A percentile compares a stretch with the other conserved stretches of the same genome.
Evolutionary conservation across 306 rosid genomes (phyloP).

Genomic region (Begonia masoniana): DNA sequence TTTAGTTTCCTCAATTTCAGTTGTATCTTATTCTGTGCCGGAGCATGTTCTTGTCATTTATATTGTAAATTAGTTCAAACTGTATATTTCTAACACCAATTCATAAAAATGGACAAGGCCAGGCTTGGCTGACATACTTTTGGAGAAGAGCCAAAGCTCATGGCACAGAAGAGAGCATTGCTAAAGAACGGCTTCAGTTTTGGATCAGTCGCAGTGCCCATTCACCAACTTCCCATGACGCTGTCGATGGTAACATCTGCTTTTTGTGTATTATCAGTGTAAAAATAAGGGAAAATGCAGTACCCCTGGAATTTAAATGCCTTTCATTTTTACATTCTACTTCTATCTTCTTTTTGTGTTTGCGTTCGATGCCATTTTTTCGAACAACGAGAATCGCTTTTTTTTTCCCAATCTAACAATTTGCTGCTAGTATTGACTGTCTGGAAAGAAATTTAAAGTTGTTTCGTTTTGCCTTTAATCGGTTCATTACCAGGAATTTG

Average conservation of each 20-base stretch:
- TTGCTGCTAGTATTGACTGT: no score
- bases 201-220: slow-evolving; percentile 80
- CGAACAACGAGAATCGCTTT: no score
- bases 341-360: no score
- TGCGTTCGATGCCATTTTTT: neutral
- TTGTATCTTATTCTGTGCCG: neutral
- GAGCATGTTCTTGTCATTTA: no score
- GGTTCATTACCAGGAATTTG: no score
- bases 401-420: no score
- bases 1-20: neutral
- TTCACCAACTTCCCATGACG: slow-evolving; percentile 87
- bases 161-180: slow-evolving; percentile 65
- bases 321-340: neutral
- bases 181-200: slow-evolving; percentile 83
- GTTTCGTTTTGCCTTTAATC: neutral
- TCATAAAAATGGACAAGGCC: neutral
- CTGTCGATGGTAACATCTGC: slow-evolving; percentile 58
- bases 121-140: slow-evolving; percentile 98
- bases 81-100: no score
- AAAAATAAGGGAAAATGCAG: neutral
- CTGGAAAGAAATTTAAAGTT: no score
- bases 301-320: no score
- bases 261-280: neutral
- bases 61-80: no score
- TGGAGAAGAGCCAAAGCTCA: slow-evolving; percentile 96